Percentiles rank a stretch among this genome's conserved stretches.
Conservation (phyloP, 805 yeast genomes). For the Pichia nakasei region DNA sequence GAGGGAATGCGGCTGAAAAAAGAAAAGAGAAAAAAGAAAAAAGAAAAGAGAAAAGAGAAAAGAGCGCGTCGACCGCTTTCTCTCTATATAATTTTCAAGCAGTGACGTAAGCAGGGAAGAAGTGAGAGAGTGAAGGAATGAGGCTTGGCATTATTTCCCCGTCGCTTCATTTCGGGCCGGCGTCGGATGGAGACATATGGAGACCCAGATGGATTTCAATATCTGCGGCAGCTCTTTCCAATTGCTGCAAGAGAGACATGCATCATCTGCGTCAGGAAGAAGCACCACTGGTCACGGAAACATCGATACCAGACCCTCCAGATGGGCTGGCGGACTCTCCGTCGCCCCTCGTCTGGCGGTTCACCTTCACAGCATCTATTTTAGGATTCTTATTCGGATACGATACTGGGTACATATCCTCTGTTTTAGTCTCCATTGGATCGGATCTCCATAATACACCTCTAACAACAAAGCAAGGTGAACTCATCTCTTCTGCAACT, state of each 20-base stretch:
- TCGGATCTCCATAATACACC: conserved; percentile 39
- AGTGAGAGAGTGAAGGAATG: too few species aligned
- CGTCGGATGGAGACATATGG: too few species aligned
- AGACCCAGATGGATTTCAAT: too few species aligned
- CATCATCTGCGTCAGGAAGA: not conserved
- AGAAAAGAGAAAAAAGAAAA: not conserved
- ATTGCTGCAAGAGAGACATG: too few species aligned
- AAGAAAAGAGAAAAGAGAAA: not conserved
- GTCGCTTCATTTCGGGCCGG: not conserved
- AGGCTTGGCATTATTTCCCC: not conserved
- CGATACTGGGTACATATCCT: conserved; percentile 52
- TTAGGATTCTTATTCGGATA: conserved; percentile 56
- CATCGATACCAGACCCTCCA: too few species aligned
- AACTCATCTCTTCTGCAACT: conserved; percentile 46
- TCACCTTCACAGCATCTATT: conserved; percentile 30
- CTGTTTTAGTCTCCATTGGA: conserved; percentile 45
- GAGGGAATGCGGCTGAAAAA: not conserved
- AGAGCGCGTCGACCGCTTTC: not conserved
- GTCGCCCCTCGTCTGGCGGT: conserved; percentile 1
- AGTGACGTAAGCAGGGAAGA: too few species aligned
- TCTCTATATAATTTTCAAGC: too few species aligned
- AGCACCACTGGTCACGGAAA: too few species aligned
- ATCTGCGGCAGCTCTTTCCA: too few species aligned
- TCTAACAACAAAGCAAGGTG: conserved; percentile 71
- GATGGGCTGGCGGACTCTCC: conserved; percentile 1